Percentiles rank a stretch among this genome's conserved stretches.
phyloP scores from a whole-genome alignment of 108 stramenopile genomes.

The Aurantiochytrium sp. region DNA sequence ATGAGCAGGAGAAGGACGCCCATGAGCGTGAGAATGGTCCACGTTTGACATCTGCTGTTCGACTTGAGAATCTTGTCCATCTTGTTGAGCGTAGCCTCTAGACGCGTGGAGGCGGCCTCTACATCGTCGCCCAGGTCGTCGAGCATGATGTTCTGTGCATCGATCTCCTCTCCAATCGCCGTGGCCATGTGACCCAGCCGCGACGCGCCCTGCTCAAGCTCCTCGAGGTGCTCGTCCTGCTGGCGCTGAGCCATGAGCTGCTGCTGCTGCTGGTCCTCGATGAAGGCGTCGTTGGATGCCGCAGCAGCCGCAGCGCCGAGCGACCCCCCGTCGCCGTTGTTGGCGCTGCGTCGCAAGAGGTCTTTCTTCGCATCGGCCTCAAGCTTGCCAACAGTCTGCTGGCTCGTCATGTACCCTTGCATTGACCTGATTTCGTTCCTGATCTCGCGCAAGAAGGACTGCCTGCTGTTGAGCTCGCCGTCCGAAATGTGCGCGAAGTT shows the following conservation, averaged over 20 bases:
- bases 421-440: slow-evolving; percentile 13
- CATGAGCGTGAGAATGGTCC: neutral
- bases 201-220: slow-evolving; percentile 13
- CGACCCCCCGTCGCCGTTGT: neutral
- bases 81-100: neutral
- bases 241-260: neutral
- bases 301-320: neutral
- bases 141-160: slow-evolving; percentile 9
- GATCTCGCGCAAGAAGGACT: slow-evolving; percentile 11
- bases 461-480: neutral
- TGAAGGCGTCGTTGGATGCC: neutral
- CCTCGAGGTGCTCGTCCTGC: slow-evolving; percentile 25
- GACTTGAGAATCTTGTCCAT: slow-evolving; percentile 27
- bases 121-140: neutral
- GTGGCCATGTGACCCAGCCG: slow-evolving; percentile 33
- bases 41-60: neutral
- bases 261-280: slow-evolving; percentile 26
- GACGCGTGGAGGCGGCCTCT: neutral
- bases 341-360: neutral
- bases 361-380: neutral
- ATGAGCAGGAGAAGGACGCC: neutral
- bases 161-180: slow-evolving; percentile 22
- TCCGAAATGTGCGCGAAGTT: slow-evolving; percentile 27
- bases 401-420: neutral
- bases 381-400: neutral